Evolutionary conservation across 1,284 basidiomycete genomes (phyloP), one percentile per base, ranked within the genome.

Genomic region (Xerocomus minutiporus): DNA sequence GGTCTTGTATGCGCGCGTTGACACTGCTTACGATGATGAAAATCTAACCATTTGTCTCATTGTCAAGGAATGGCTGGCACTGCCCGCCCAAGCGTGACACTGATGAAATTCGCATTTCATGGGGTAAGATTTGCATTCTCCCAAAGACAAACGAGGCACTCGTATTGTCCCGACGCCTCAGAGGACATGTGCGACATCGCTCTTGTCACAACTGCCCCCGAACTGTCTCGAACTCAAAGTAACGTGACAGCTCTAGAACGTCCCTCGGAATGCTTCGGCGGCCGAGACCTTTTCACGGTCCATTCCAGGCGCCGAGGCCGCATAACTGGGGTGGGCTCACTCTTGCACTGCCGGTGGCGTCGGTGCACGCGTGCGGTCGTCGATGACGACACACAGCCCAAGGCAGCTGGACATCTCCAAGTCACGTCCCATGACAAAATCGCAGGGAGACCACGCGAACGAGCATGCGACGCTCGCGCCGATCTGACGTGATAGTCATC

Each of bases 101-200:
- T 26, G 39, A 34, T 9, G 35, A 49, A 45, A 60, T 43, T 43
- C 48, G 50, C 45, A 39, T 54, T 45, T 32, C 50, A 20, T 8
- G 36, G 46, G 48, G 17, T 48, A 34, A 49, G 41, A 39, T n/a
- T 23, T 38, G 11, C 36, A 50, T 49, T 51, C 31, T 32, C 2
- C 11, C 8, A 25, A 47, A 44, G 29, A 40, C 43, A 43, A 29
- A 38, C 13, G 13, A 23, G 20, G 20, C 9, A 5, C 8, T 28
- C 25, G 31, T 48, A 46, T 48, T 9, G 38, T 41, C 45, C 44
- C n/a, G 39, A 48, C 17, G 12, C 28, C 8, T 31, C 38, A 38
- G n/a, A 20, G 34, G 34, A n/a, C 31, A 31, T 43, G 25, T 43
- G 41, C 17, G 25, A 42, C 42, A 17, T 29, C 5, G 43, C 12